Evolutionary conservation across 768 basidiomycete species (phyloP), one percentile per base, ranked within the genome.

Genomic region (Harrya chromipes): DNA sequence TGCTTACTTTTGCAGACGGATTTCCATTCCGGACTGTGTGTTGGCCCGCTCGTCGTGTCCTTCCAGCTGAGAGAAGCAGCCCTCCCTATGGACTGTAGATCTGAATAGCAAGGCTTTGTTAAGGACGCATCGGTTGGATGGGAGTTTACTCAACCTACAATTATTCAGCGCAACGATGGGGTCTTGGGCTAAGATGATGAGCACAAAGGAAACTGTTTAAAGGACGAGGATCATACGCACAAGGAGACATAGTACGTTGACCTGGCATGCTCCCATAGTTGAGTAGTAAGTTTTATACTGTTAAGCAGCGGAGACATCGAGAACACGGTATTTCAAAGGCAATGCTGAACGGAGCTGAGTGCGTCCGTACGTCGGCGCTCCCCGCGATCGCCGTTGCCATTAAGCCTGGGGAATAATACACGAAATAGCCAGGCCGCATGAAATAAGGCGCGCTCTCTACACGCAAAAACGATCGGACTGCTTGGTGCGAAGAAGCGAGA

Each of bases 1-100:
- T 54, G 49, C 58, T 52, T 41, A 83, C 85, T 76, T 73, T 81
- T 84, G 65, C 84, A 86, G 6, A 75, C 55, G 3, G 70, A 75
- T 2, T 72, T 83, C 84, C 84, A 87, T 34, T 64, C 58, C 6
- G 75, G 77, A 4, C 63, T 66, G 46, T 82, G 73, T 12, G 64
- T 66, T 0, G 72, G 70, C 0, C 82, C 83, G 10, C 63, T 64
- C 6, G 57, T 61, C 0, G 68, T 70, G 40, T 84, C 80, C 19
- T 71, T 59, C 82, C 83, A 87, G 56, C 74, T 81, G 24, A 86
- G 71, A 24, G 76, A 58, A 16, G 75, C 49, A 31, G 71, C 59
- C 29, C 68, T 67, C 13, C 70, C 69, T 35, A 62, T 67, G n/a
- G 65, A 67, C 61, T 84, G 82, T 21, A 87, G 70, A 64, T 82